A percentile compares a stretch with the other conserved stretches of the same genome.
Conservation (phyloP, 257 asterid species). For the Cynanchum wilfordii region DNA sequence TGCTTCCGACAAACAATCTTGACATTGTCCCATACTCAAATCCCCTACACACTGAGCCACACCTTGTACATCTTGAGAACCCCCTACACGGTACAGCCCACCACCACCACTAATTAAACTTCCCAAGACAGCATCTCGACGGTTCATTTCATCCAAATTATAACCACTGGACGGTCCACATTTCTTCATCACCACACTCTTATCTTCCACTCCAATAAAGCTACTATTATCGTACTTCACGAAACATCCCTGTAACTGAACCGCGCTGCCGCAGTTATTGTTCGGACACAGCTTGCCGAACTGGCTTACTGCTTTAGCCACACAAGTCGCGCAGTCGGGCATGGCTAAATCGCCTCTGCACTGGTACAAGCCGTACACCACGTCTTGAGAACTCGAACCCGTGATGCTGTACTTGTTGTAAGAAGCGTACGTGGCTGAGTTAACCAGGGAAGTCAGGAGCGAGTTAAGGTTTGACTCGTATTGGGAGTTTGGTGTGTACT, state of each 20-base stretch:
- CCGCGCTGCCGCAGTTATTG: slow-evolving; percentile 68
- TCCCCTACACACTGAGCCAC: slow-evolving; percentile 96
- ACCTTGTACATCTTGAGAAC: slow-evolving; percentile 66
- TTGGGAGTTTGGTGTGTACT: slow-evolving; percentile 51
- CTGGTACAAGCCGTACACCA: slow-evolving; percentile 64
- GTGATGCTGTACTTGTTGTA: slow-evolving; percentile 75
- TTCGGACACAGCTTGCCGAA: slow-evolving; percentile 48
- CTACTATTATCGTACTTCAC: slow-evolving; percentile 69
- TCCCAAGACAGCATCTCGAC: slow-evolving; percentile 63
- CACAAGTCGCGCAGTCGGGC: slow-evolving; percentile 95
- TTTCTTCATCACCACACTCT: slow-evolving; percentile 70
- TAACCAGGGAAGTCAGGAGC: slow-evolving; percentile 70
- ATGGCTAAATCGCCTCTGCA: slow-evolving; percentile 81
- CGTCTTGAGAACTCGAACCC: slow-evolving; percentile 60
- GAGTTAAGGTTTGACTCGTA: slow-evolving; percentile 77
- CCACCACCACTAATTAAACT: slow-evolving; percentile 49
- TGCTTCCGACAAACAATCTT: slow-evolving; percentile 81
- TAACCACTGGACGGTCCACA: slow-evolving; percentile 82
- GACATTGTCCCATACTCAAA: slow-evolving; percentile 72
- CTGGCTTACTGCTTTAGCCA: slow-evolving; percentile 56
- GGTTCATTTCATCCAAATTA: slow-evolving; percentile 40
- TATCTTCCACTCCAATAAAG: slow-evolving; percentile 77
- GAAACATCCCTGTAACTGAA: slow-evolving; percentile 79
- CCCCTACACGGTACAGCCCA: slow-evolving; percentile 71
- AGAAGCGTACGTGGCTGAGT: slow-evolving; percentile 83